Evolutionary conservation across 2,329 filamentous ascomycete genomes (phyloP).

Genomic region (Aspergillus sp.): DNA sequence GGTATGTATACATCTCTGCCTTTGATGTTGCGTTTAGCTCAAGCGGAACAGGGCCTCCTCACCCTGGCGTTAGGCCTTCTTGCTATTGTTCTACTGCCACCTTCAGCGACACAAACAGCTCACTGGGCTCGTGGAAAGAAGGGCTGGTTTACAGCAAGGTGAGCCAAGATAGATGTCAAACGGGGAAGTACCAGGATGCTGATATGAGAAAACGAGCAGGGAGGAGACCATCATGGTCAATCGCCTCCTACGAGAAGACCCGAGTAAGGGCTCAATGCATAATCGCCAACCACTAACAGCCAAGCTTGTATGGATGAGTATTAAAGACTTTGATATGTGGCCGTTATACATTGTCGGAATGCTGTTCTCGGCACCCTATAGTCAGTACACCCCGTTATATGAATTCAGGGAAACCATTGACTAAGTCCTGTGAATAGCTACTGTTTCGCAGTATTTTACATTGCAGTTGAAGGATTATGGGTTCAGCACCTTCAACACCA

Average conservation of each 20-base stretch:
- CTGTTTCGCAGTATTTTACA: constrained; percentile 33
- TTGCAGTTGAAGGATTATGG: constrained; percentile 50
- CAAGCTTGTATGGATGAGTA: constrained; percentile 51
- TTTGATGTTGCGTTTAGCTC: constrained; percentile 31
- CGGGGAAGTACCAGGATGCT: background rate
- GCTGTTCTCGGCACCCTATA: constrained; percentile 36
- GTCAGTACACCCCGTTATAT: constrained; percentile 9
- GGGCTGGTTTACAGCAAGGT: constrained; percentile 65
- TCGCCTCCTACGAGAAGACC: constrained; percentile 55
- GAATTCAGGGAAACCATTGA: too few species aligned
- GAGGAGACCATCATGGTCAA: constrained; percentile 71
- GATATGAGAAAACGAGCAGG: constrained; percentile 5
- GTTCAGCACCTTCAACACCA: constrained; percentile 59
- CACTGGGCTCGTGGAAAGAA: constrained; percentile 35
- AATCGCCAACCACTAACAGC: constrained; percentile 54
- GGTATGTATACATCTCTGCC: constrained; percentile 39
- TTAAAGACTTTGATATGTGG: constrained; percentile 59
- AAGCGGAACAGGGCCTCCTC: constrained; percentile 21
- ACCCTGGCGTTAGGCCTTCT: constrained; percentile 29
- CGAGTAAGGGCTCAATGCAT: constrained; percentile 59
- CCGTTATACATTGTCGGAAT: constrained; percentile 53
- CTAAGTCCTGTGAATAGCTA: constrained; percentile 12
- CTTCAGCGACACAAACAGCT: constrained; percentile 62
- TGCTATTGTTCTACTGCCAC: constrained; percentile 55
- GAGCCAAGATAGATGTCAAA: background rate